Evolutionary conservation across 2,329 filamentous ascomycete species (phyloP), one percentile per base, ranked within the genome.

Genomic region (Cryphonectria radicalis): DNA sequence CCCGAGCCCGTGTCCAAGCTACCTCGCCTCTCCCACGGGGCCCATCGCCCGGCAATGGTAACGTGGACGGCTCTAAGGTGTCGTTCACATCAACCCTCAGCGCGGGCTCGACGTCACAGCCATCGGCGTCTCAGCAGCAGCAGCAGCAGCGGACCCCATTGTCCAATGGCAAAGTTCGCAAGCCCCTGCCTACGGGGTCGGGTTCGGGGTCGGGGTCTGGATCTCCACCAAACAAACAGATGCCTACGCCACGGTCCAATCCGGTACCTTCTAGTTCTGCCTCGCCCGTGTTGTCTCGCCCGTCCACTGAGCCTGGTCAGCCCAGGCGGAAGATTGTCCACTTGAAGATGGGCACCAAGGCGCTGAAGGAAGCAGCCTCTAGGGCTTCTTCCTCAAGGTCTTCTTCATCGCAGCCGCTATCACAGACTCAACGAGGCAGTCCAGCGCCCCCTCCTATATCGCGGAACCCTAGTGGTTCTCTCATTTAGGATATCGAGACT

Each of bases 131-230:
- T 8, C 67, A 59, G 28, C 69, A 68, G 43, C 60, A 59, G 28
- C 69, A 68, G 43, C 60, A 55, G 37, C 70, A 72, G 22, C 69
- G 70, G 40, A 73, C 71, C 10, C 71, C 66, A 6, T 28, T 73
- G 28, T 66, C 69, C 25, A 62, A 65, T 25, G 71, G 71, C 10
- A 73, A 73, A 66, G n/a, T 67, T 13, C 71, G 71, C 69, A 71
- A 63, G 63, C 71, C 71, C 28, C 57, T 73, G n/a, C 71, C 71
- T 25, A 66, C 66, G 17, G 71, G 71, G 25, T 37, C 65, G 22
- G 66, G 63, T 14, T 55, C 66, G 17, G 71, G 71, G 25, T 37
- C 65, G 22, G 66, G 63, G 25, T 55, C 66, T 62, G 67, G 64
- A 3, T 67, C 70, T 13, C 70, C 70, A 13, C 66, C 59, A 3